These are phyloP conservation scores for Leptomonas seymouri DNA, from an alignment of 208 protist genomes.

Conservation along the genomic window DNA sequence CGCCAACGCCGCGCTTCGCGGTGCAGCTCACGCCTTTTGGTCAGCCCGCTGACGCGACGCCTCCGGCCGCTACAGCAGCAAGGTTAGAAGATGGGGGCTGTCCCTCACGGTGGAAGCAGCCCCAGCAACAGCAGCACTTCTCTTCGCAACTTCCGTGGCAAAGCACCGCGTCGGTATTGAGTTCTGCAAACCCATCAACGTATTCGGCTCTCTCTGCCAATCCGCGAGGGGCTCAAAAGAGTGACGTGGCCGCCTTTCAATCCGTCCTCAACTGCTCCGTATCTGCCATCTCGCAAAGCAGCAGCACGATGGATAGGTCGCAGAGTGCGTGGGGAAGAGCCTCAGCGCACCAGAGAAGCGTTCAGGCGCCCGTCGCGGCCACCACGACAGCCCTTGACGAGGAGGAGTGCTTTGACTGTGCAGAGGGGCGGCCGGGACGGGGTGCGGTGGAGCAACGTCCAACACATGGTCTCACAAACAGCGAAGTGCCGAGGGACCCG, in stretches of 20 bases:
- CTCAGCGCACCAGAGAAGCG: neutral
- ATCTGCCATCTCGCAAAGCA: conserved; percentile 3
- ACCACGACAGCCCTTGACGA: neutral
- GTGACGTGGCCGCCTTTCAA: neutral
- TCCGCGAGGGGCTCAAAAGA: neutral
- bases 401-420: conserved; percentile 2
- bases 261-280: conserved; percentile 5
- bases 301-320: neutral
- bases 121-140: neutral
- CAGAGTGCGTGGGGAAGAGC: neutral
- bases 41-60: neutral
- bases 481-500: neutral
- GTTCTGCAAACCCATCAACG: neutral
- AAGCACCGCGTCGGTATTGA: neutral
- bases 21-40: neutral
- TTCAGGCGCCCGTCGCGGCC: neutral
- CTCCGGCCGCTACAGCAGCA: too few relatives aligned
- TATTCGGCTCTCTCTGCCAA: neutral
- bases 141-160: neutral
- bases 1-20: neutral
- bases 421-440: neutral
- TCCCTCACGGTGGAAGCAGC: neutral
- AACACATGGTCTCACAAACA: neutral
- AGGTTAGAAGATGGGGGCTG: neutral
- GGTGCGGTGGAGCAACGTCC: neutral